Evolutionary conservation across 2,329 filamentous ascomycete genomes (phyloP).

Genomic region (Xylaria hypoxylon): DNA sequence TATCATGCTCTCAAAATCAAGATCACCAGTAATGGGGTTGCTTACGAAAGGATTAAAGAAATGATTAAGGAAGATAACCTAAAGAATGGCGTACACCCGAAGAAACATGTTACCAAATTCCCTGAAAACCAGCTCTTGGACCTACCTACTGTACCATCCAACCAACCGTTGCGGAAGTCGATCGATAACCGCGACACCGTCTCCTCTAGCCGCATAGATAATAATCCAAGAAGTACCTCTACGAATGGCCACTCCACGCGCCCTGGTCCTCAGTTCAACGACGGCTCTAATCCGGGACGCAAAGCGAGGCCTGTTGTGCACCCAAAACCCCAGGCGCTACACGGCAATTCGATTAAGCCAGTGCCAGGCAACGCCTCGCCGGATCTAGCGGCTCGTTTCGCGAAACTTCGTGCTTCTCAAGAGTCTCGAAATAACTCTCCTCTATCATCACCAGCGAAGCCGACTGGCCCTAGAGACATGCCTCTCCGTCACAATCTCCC

Average conservation of each 20-base stretch:
- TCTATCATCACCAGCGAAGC: conserved; percentile 60
- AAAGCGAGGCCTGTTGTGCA: conserved; percentile 64
- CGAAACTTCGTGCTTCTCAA: conserved; percentile 63
- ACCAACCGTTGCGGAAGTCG: conserved; percentile 14
- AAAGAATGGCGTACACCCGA: conserved; percentile 68
- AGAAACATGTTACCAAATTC: conserved; percentile 35
- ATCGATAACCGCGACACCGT: conserved; percentile 4
- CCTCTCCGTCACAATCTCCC: conserved; percentile 58
- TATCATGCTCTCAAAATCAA: conserved; percentile 64
- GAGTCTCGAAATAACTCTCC: conserved; percentile 53
- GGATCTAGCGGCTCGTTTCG: conserved; percentile 69
- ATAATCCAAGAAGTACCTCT: background rate
- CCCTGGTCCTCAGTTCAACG: conserved; percentile 9
- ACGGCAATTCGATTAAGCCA: conserved; percentile 68
- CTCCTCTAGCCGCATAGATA: conserved; percentile 7
- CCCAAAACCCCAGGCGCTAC: conserved; percentile 75
- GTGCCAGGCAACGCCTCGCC: conserved; percentile 53
- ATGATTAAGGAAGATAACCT: conserved; percentile 75
- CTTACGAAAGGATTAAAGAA: conserved; percentile 69
- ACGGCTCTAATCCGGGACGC: conserved; percentile 18
- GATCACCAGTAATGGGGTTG: conserved; percentile 60
- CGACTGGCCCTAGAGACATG: conserved; percentile 62
- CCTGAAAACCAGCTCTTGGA: conserved; percentile 23
- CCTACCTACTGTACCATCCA: conserved; percentile 42
- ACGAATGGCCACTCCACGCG: conserved; percentile 11